These are phyloP conservation scores for Rhizophagus sp. DNA, from an alignment of 192 early-diverging fungal species.

Conservation along the genomic window DNA sequence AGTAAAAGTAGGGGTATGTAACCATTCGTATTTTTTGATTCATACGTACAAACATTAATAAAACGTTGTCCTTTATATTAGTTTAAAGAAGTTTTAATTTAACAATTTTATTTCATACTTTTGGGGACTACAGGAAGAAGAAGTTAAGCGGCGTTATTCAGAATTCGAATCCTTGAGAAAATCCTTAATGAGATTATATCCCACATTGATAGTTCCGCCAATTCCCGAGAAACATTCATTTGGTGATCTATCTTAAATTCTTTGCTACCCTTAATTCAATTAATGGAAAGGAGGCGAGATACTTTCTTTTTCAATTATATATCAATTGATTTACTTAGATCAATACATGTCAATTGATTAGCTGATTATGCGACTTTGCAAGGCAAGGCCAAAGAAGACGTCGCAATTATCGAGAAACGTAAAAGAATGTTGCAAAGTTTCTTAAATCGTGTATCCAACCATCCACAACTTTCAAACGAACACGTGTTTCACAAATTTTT, in stretches of 20 bases:
- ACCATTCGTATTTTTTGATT: neutral
- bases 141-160: constrained; percentile 87
- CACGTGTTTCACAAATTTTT: constrained; percentile 94
- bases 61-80: neutral
- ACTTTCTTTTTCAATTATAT: constrained; percentile 1
- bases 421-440: constrained; percentile 94
- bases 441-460: constrained; percentile 85
- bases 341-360: constrained; percentile 22
- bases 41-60: too few species aligned
- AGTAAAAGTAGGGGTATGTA: constrained; percentile 53
- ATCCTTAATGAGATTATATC: constrained; percentile 76
- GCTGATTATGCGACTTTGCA: constrained; percentile 75
- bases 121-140: constrained; percentile 48
- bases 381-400: constrained; percentile 90
- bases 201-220: constrained; percentile 87
- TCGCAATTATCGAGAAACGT: constrained; percentile 83
- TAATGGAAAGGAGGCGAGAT: constrained; percentile 11
- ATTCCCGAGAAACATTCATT: constrained; percentile 98
- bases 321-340: neutral
- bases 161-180: constrained; percentile 94
- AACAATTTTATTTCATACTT: neutral
- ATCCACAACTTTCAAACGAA: constrained; percentile 83
- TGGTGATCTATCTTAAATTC: constrained; percentile 51
- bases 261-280: constrained; percentile 18
- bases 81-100: neutral